Evolutionary conservation across 2,329 filamentous ascomycete genomes (phyloP).

Genomic region (Byssothecium circinans): DNA sequence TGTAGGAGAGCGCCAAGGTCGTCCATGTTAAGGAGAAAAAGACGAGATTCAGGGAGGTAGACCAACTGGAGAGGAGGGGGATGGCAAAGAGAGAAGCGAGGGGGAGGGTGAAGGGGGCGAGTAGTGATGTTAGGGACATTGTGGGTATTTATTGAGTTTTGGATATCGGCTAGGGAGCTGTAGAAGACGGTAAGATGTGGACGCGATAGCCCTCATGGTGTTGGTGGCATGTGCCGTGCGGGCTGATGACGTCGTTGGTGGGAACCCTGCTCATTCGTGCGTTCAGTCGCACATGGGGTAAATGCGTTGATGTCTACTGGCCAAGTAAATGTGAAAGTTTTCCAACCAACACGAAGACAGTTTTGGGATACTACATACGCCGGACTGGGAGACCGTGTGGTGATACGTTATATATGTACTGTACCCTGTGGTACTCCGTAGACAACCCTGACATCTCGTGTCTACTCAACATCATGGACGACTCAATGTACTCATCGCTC

Average conservation of each 20-base stretch:
- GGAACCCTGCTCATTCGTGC: neutral
- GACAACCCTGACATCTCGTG: too few species aligned
- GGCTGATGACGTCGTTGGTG: constrained; percentile 9
- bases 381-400: too few species aligned
- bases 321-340: too few species aligned
- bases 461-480: neutral
- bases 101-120: constrained; percentile 42
- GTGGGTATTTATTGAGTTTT: neutral
- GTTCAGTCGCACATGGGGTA: too few species aligned
- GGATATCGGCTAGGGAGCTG: neutral
- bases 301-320: too few species aligned
- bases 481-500: neutral
- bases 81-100: constrained; percentile 67
- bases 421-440: too few species aligned
- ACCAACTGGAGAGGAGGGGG: constrained; percentile 73
- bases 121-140: constrained; percentile 35
- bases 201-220: neutral
- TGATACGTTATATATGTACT: too few species aligned
- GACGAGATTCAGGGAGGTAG: constrained; percentile 77
- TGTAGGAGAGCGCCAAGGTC: constrained; percentile 76
- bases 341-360: too few species aligned
- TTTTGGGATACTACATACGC: too few species aligned
- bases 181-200: neutral
- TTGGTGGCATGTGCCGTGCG: too few species aligned
- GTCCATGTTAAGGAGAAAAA: constrained; percentile 93